These are phyloP conservation scores for Colletotrichum echinochloae DNA, from an alignment of 2,329 filamentous ascomycete species.

Conservation along the genomic window DNA sequence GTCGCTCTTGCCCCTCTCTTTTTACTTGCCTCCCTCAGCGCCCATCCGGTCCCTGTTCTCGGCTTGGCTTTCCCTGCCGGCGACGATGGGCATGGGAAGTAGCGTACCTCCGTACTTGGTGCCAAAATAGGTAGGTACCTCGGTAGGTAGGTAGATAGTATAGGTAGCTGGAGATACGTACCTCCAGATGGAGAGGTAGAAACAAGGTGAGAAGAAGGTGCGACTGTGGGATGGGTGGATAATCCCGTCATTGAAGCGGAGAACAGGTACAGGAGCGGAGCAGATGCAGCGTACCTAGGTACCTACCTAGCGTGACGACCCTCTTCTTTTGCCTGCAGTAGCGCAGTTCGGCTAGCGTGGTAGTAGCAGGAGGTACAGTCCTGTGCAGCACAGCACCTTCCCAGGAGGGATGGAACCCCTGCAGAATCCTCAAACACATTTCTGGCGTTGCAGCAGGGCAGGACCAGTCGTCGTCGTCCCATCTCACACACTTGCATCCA, in stretches of 20 bases:
- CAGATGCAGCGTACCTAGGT: slow-evolving; percentile 2
- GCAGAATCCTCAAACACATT: slow-evolving; percentile 44
- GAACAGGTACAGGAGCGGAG: not conserved
- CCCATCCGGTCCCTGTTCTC: not conserved
- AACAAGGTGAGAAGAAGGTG: not conserved
- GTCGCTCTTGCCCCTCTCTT: not conserved
- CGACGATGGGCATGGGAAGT: not conserved
- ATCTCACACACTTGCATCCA: slow-evolving; percentile 21
- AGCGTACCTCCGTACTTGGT: not conserved
- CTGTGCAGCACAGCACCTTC: too few relatives aligned
- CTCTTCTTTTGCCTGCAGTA: slow-evolving; percentile 23
- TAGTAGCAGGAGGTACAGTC: slow-evolving; percentile 9
- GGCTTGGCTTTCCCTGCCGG: slow-evolving; percentile 1
- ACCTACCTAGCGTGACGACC: slow-evolving; percentile 34
- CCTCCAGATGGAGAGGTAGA: not conserved
- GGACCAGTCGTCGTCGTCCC: slow-evolving; percentile 35
- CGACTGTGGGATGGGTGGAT: slow-evolving; percentile 5
- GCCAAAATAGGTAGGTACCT: not conserved
- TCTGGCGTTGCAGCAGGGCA: slow-evolving; percentile 35
- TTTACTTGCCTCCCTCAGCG: too few relatives aligned
- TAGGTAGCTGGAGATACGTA: not conserved
- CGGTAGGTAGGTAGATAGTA: too few relatives aligned
- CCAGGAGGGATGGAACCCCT: slow-evolving; percentile 41
- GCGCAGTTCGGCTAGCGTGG: not conserved
- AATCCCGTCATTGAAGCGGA: slow-evolving; percentile 22